phyloP scores from a whole-genome alignment of 129 eudicot genomes.

The Pulicaria dysenterica region DNA sequence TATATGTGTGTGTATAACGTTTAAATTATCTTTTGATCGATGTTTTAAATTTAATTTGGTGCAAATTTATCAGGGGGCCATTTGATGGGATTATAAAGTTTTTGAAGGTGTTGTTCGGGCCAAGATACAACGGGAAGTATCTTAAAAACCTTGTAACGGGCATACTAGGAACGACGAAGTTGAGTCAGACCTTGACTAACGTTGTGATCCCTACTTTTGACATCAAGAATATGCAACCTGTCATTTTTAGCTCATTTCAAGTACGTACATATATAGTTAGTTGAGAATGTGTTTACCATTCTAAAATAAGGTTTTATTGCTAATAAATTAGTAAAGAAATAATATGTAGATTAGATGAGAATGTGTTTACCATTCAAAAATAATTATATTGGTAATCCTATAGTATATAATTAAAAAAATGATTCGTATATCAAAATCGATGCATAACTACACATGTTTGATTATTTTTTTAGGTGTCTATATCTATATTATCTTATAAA shows the following conservation, averaged over 20 bases:
- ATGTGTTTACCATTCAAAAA: too few species aligned
- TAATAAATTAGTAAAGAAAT: too few species aligned
- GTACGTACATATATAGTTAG: constrained; percentile 28
- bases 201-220: constrained; percentile 42
- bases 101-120: constrained; percentile 32
- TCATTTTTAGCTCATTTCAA: constrained; percentile 53
- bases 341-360: too few species aligned
- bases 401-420: too few species aligned
- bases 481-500: too few species aligned
- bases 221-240: constrained; percentile 59
- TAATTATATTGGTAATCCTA: too few species aligned
- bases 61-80: constrained; percentile 34
- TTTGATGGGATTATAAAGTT: constrained; percentile 29
- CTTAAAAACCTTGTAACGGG: constrained; percentile 28
- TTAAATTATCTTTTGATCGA: not conserved
- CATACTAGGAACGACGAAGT: constrained; percentile 29
- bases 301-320: too few species aligned
- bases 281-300: too few species aligned
- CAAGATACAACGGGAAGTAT: constrained; percentile 51
- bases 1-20: too few species aligned
- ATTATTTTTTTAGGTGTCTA: too few species aligned
- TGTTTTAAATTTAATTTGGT: constrained; percentile 2
- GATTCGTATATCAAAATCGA: too few species aligned
- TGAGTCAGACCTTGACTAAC: constrained; percentile 50
- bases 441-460: too few species aligned